Conservation (phyloP, 495 filamentous ascomycete species). For the Glonium stellatum region DNA sequence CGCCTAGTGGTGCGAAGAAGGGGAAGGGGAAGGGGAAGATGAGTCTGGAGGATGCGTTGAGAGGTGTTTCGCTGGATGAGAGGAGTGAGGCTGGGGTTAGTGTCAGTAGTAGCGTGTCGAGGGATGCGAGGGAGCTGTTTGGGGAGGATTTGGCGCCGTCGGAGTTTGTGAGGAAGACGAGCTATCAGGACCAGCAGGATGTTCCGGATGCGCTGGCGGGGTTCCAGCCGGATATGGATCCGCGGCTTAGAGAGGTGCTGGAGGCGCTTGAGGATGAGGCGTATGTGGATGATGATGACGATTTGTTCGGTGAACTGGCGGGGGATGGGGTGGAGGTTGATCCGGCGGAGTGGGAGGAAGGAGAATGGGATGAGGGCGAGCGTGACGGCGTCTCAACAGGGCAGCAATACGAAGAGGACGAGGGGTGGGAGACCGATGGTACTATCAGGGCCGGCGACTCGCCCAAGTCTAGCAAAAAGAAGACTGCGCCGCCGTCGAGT, state of each 20-base stretch:
- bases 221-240: slow-evolving; percentile 98
- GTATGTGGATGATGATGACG: slow-evolving; percentile 79
- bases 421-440: slow-evolving; percentile 89
- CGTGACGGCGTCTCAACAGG: slow-evolving; percentile 45
- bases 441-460: slow-evolving; percentile 63
- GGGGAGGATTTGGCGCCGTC: slow-evolving; percentile 63
- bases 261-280: slow-evolving; percentile 95
- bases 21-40: slow-evolving; percentile 63
- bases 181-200: slow-evolving; percentile 91
- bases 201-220: slow-evolving; percentile 84
- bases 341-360: slow-evolving; percentile 51
- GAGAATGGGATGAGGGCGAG: slow-evolving; percentile 36
- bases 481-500: slow-evolving; percentile 12
- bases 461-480: slow-evolving; percentile 22
- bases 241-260: slow-evolving; percentile 79
- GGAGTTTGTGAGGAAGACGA: slow-evolving; percentile 61
- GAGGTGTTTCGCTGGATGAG: slow-evolving; percentile 43
- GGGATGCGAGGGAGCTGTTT: slow-evolving; percentile 40
- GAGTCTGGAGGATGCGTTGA: slow-evolving; percentile 76
- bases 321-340: slow-evolving; percentile 68
- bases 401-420: slow-evolving; percentile 57
- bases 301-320: slow-evolving; percentile 71
- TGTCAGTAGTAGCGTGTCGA: slow-evolving; percentile 21
- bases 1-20: slow-evolving; percentile 45
- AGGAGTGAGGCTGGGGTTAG: slow-evolving; percentile 44